Percentiles rank a stretch among this genome's conserved stretches.
Conservation (phyloP, 495 filamentous ascomycete species). For the Penicillium arizonense region DNA sequence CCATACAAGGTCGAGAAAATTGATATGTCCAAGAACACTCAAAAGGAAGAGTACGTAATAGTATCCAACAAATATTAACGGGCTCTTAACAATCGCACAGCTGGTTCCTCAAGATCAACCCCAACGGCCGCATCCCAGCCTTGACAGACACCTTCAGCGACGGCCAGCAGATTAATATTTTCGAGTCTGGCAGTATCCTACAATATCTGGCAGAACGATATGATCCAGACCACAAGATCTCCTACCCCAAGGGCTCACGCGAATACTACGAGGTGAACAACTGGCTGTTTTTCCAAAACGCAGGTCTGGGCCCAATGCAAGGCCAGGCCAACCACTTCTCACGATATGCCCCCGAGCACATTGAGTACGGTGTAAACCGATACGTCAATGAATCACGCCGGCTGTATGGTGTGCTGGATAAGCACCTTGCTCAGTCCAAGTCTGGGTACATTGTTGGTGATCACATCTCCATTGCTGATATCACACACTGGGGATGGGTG, state of each 20-base stretch:
- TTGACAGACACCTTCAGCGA: constrained; percentile 74
- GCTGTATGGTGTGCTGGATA: constrained; percentile 76
- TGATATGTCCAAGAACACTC: constrained; percentile 66
- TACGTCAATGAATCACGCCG: constrained; percentile 81
- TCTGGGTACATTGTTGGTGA: constrained; percentile 78
- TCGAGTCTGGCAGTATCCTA: constrained; percentile 84
- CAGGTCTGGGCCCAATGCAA: constrained; percentile 90
- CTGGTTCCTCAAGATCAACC: constrained; percentile 91
- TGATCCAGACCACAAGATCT: constrained; percentile 81
- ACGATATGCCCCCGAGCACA: constrained; percentile 83
- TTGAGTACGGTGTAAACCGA: constrained; percentile 80
- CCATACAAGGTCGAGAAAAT: constrained; percentile 68
- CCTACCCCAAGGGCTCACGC: constrained; percentile 68
- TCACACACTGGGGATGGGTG: constrained; percentile 79
- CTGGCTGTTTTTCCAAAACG: constrained; percentile 75
- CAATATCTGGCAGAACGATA: constrained; percentile 82
- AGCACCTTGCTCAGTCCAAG: constrained; percentile 60
- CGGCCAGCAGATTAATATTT: constrained; percentile 71
- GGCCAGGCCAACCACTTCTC: constrained; percentile 89
- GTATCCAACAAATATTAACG: not conserved
- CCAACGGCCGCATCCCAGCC: constrained; percentile 94
- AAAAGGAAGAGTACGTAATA: constrained; percentile 66
- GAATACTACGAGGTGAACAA: constrained; percentile 78
- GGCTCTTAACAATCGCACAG: constrained; percentile 14
- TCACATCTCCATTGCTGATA: constrained; percentile 79